Evolutionary conservation across 2,329 filamentous ascomycete species (phyloP).

Genomic region (Aspergillus flavus): DNA sequence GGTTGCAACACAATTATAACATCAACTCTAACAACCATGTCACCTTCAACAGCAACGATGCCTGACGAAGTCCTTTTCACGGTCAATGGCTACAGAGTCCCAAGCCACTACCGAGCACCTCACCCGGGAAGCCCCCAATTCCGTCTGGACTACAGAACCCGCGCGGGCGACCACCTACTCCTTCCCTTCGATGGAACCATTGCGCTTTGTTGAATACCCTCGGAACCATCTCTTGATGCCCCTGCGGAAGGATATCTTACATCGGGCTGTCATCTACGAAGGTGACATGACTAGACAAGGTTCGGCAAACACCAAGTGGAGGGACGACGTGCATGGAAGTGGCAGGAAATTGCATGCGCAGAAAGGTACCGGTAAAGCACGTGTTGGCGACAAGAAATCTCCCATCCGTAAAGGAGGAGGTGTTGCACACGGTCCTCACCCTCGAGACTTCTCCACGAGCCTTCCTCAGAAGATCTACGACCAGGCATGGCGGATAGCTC

Average conservation of each 20-base stretch:
- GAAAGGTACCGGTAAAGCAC: slow-evolving; percentile 81
- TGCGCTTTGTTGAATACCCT: slow-evolving; percentile 75
- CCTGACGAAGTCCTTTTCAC: slow-evolving; percentile 40
- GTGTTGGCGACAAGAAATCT: slow-evolving; percentile 77
- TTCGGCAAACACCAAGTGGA: slow-evolving; percentile 79
- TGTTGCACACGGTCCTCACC: slow-evolving; percentile 86
- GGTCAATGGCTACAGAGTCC: slow-evolving; percentile 55
- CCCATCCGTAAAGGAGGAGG: slow-evolving; percentile 84
- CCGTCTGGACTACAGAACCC: slow-evolving; percentile 52
- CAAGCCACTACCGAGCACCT: slow-evolving; percentile 31
- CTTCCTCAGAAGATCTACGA: slow-evolving; percentile 92
- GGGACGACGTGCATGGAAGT: slow-evolving; percentile 81
- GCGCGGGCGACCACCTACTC: slow-evolving; percentile 84
- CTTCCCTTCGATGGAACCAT: slow-evolving; percentile 87
- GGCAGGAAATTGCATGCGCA: slow-evolving; percentile 80
- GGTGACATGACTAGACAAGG: slow-evolving; percentile 86
- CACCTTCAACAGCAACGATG: slow-evolving; percentile 43
- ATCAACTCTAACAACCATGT: slow-evolving; percentile 25
- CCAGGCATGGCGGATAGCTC: slow-evolving; percentile 88
- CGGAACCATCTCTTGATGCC: slow-evolving; percentile 83
- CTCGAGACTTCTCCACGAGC: slow-evolving; percentile 83
- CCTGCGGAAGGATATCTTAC: slow-evolving; percentile 85
- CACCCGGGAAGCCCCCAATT: slow-evolving; percentile 31
- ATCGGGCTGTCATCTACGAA: slow-evolving; percentile 90
- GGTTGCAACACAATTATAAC: background rate